Evolutionary conservation across 768 basidiomycete genomes (phyloP), one percentile per base, ranked within the genome.

Genomic region (Leccinum incarnatum): DNA sequence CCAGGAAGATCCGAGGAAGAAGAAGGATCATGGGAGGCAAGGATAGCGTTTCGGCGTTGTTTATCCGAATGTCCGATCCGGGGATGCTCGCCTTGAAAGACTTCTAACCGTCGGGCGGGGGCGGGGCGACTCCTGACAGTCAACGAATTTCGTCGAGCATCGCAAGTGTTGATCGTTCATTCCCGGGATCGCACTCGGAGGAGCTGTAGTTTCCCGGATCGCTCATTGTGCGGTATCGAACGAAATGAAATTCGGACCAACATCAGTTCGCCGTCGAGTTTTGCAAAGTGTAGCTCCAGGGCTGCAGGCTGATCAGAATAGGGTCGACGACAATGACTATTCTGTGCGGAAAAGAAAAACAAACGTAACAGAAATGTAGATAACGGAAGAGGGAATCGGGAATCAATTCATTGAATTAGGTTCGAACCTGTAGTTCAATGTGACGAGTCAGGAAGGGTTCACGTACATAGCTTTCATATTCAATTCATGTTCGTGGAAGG

Each of bases 311-410:
- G 53, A 71, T 85, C 80, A 0, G 88, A 89, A 83, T 82, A 67
- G 89, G 88, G 69, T 90, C 90, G 9, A 86, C 84, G 27, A 90
- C 89, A 2, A 91, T 79, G 66, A 91, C 88, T 84, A 89, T 88
- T 73, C 86, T 87, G 68, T 50, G 61, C 51, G 21, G 40, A 42
- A 42, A 42, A 19, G 2, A 45, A 55, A 51, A 37, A 53, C 56
- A 55, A 55, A 64, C 54, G 54, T 42, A 51, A 55, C 50, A 23
- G 21, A 49, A 59, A 37, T 51, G 62, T 52, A 32, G 46, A 42
- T 17, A n/a, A 56, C 19, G 34, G 42, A 34, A 30, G 10, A 9
- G 29, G 29, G 29, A 30, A 30, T 30, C 29, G 40, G 54, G 47
- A 51, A 51, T 37, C 25, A 47, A 61, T 40, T 42, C 37, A 40